Conservation (phyloP, 352 stramenopile species). For the Pythium sukuiense region DNA sequence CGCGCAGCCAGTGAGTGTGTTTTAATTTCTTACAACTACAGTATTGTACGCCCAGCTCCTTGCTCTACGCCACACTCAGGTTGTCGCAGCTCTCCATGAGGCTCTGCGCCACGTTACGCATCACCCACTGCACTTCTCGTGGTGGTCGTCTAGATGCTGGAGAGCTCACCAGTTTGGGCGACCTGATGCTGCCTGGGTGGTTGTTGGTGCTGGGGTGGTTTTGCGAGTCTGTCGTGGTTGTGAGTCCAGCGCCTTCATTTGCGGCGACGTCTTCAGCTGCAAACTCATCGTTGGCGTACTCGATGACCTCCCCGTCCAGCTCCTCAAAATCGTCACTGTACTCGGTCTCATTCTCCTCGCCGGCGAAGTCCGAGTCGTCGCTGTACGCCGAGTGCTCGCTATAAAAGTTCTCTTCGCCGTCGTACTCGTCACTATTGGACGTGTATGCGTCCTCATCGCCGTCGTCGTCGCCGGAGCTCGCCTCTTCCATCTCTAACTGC, state of each 20-base stretch:
- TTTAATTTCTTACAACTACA: slow-evolving; percentile 5
- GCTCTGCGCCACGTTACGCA: slow-evolving; percentile 69
- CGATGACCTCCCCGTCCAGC: slow-evolving; percentile 71
- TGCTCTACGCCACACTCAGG: slow-evolving; percentile 73
- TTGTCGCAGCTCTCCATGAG: slow-evolving; percentile 61
- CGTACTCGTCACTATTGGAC: slow-evolving; percentile 68
- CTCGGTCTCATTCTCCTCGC: slow-evolving; percentile 62
- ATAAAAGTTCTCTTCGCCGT: slow-evolving; percentile 85
- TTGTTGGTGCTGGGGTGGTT: background rate
- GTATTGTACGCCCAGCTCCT: slow-evolving; percentile 18
- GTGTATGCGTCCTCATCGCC: slow-evolving; percentile 48
- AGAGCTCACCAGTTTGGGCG: slow-evolving; percentile 23
- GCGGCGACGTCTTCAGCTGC: slow-evolving; percentile 34
- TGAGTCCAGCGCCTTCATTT: background rate
- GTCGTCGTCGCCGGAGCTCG: slow-evolving; percentile 41
- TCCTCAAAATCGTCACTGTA: slow-evolving; percentile 88
- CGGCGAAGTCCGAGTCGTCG: slow-evolving; percentile 68
- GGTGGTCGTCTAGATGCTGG: slow-evolving; percentile 26
- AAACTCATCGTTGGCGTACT: slow-evolving; percentile 76
- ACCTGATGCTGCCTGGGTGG: slow-evolving; percentile 6
- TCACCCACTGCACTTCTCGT: slow-evolving; percentile 73
- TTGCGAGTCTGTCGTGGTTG: background rate
- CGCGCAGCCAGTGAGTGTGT: background rate
- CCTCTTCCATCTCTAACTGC: slow-evolving; percentile 52
- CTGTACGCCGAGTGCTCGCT: slow-evolving; percentile 80